Percentiles rank a stretch among this genome's conserved stretches.
Evolutionary conservation across 805 yeast genomes (phyloP).

Genomic region (Clavispora fructus): DNA sequence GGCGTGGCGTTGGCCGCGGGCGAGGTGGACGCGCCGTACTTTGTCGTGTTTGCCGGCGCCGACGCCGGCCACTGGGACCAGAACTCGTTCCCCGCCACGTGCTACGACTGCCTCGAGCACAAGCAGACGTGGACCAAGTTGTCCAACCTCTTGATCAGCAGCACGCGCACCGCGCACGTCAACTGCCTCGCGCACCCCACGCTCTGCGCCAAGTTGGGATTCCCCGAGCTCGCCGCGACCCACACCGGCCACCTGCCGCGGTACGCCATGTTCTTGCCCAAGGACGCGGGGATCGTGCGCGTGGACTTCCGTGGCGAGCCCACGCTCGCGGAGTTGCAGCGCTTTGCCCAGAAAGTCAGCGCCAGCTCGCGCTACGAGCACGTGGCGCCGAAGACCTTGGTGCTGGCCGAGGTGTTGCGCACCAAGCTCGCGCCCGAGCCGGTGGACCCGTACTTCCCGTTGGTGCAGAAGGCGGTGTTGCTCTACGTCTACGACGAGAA

Average conservation of each 20-base stretch:
- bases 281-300: constrained; percentile 40
- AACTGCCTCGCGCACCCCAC: constrained; percentile 50
- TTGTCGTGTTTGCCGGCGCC: constrained; percentile 67
- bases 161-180: constrained; percentile 48
- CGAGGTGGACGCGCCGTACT: constrained; percentile 39
- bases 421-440: constrained; percentile 27
- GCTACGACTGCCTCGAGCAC: constrained; percentile 47
- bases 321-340: constrained; percentile 28
- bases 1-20: constrained; percentile 51
- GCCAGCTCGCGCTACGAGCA: constrained; percentile 41
- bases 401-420: constrained; percentile 25
- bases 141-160: constrained; percentile 41
- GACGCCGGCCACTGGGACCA: constrained; percentile 37
- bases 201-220: constrained; percentile 50
- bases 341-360: constrained; percentile 44
- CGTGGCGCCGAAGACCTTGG: constrained; percentile 23
- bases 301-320: constrained; percentile 40
- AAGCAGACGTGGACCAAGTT: constrained; percentile 55
- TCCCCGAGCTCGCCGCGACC: constrained; percentile 21
- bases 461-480: constrained; percentile 42
- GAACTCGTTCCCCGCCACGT: constrained; percentile 30
- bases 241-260: constrained; percentile 28
- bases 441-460: constrained; percentile 31
- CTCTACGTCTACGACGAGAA: constrained; percentile 50
- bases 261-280: constrained; percentile 50